Conservation (phyloP, 163 green algal species). For the Chlamydomonas reinhardtii region DNA sequence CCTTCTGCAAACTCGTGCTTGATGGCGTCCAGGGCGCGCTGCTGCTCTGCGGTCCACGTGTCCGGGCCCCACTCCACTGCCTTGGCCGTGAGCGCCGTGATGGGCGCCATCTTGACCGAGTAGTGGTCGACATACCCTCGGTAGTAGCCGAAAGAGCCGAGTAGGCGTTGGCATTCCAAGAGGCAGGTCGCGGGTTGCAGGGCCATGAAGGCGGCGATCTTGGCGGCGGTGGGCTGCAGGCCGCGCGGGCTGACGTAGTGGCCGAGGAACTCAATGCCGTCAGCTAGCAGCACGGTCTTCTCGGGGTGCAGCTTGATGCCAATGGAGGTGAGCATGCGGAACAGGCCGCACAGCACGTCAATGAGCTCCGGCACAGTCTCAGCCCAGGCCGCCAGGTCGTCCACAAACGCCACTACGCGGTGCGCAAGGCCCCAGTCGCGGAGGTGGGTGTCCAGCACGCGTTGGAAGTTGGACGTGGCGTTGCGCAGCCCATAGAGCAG, state of each 20-base stretch:
- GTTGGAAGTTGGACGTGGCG: constrained; percentile 1
- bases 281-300: background rate
- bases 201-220: constrained; percentile 12
- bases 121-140: too few relatives aligned
- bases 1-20: too few relatives aligned
- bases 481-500: constrained; percentile 2
- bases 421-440: background rate
- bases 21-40: too few relatives aligned
- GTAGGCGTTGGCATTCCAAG: too few relatives aligned
- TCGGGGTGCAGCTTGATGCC: constrained; percentile 2
- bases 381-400: background rate
- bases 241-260: background rate
- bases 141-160: too few relatives aligned
- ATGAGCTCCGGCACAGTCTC: too few relatives aligned
- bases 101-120: too few relatives aligned
- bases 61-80: too few relatives aligned
- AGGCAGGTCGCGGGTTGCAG: too few relatives aligned
- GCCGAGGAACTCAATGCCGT: background rate
- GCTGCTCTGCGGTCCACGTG: too few relatives aligned
- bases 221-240: background rate
- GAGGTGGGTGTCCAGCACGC: constrained; percentile 2
- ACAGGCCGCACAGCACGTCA: background rate
- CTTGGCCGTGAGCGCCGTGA: too few relatives aligned
- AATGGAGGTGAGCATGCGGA: background rate
- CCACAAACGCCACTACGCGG: too few relatives aligned